Base-by-base conservation (phyloP, 2,329 filamentous ascomycete species). In the Exophiala mesophila region DNA sequence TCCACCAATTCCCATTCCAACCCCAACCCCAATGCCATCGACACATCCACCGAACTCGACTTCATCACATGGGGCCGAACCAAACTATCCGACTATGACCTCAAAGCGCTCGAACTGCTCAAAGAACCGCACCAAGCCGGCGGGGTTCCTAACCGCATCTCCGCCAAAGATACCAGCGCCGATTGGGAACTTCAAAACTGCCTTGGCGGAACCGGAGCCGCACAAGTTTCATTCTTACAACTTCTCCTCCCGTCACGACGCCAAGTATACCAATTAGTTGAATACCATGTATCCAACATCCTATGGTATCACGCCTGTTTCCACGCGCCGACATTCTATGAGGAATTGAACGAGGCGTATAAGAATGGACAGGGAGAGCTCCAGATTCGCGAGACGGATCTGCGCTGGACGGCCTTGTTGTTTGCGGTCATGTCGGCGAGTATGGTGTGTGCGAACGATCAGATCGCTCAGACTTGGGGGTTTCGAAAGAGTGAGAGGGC, bases 61-160 rank as follows among this genome's bases (percentile, higher is more conserved):
- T 73, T 71, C 33, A 58, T 72, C 2, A 68, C 69, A 1, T 73
- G 70, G 70, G 70, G 69, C 6, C 62, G 69, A 12, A 59, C 38
- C n/a, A 54, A 49, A 29, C 33, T 52, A 12, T 49, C 53, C 16
- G 51, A 54, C 30, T 54, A 54, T 31, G 47, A 52, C 20, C 43
- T 52, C 19, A 49, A 52, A 35, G 49, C 53, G 9, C 33, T 55
- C 13, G 53, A 55, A 15, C 47, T 55, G 5, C 45, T 63, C 24
- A 73, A 72, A 49, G 64, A 71, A 28, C 60, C 59, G 24, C 46
- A 52, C 15, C 28, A 52, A 16, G 29, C 39, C 26, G 47, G 44
- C 16, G 31, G 35, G 4, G 38, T 44, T 16, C 36, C 44, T 13
- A 45, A 47, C 18, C 32, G 32, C 6, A 17, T 34, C 6, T 17